These are phyloP conservation scores for Ganoderma sinense DNA, from an alignment of 1,284 basidiomycete genomes.

Conservation along the genomic window DNA sequence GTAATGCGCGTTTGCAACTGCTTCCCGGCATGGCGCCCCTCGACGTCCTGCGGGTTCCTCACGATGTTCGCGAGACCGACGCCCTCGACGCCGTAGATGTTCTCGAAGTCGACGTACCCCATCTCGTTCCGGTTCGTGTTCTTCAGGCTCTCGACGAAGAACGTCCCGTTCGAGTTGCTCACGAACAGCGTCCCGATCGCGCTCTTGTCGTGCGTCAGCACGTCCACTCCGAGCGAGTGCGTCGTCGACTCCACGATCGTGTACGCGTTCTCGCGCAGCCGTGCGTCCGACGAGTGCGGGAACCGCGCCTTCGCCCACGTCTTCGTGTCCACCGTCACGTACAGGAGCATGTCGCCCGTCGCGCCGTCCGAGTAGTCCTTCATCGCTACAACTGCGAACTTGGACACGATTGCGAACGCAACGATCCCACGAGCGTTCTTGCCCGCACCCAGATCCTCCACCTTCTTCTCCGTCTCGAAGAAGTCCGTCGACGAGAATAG, in stretches of 20 bases:
- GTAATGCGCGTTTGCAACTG: constrained; percentile 84
- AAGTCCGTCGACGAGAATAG: constrained; percentile 88
- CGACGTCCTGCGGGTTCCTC: constrained; percentile 83
- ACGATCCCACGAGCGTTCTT: constrained; percentile 86
- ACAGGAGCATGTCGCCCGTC: constrained; percentile 81
- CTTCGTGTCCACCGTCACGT: constrained; percentile 83
- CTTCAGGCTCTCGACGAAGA: constrained; percentile 91
- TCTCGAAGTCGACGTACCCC: constrained; percentile 96
- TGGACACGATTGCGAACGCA: constrained; percentile 90
- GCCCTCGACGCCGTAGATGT: constrained; percentile 91
- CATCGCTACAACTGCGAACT: constrained; percentile 89
- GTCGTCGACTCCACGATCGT: constrained; percentile 95
- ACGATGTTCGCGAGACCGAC: constrained; percentile 93
- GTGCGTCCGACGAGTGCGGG: constrained; percentile 84
- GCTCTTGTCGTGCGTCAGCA: constrained; percentile 78
- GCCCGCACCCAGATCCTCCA: constrained; percentile 86
- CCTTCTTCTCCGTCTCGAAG: constrained; percentile 66
- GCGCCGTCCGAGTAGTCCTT: constrained; percentile 63
- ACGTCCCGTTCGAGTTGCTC: constrained; percentile 93
- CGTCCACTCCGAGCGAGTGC: constrained; percentile 94
- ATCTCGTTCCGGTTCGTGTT: constrained; percentile 90
- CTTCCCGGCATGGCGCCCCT: constrained; percentile 69
- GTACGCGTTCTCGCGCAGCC: constrained; percentile 89
- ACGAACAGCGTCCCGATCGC: constrained; percentile 93
- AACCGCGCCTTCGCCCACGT: constrained; percentile 87